Conservation (phyloP, 352 stramenopile species). For the Achlya hypogyna region DNA sequence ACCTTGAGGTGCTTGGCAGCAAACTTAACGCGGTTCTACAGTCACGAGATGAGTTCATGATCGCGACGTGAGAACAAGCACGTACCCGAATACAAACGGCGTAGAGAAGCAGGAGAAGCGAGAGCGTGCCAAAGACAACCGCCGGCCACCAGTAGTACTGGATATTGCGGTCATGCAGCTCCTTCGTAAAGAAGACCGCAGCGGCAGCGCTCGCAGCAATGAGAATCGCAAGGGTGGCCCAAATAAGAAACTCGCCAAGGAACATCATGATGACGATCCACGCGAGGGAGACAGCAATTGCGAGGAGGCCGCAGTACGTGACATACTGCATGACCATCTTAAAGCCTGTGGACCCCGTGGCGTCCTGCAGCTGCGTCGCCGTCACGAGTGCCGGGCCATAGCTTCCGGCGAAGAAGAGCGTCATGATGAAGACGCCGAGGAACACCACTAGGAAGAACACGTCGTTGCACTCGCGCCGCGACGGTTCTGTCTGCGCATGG, state of each 20-base stretch:
- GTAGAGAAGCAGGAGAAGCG: conserved; percentile 47
- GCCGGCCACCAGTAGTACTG: conserved; percentile 63
- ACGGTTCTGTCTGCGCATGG: background rate
- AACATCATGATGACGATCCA: conserved; percentile 71
- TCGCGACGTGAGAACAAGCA: background rate
- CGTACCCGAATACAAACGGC: conserved; percentile 31
- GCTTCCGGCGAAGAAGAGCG: conserved; percentile 35
- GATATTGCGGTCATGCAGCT: conserved; percentile 43
- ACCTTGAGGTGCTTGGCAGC: conserved; percentile 85
- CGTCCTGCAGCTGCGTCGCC: conserved; percentile 32
- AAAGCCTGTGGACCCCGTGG: conserved; percentile 36
- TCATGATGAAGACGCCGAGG: conserved; percentile 40
- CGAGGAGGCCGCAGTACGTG: conserved; percentile 36
- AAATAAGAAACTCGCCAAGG: conserved; percentile 39
- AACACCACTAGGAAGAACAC: conserved; percentile 67
- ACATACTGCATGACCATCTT: conserved; percentile 51
- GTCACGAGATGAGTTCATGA: background rate
- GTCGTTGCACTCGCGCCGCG: conserved; percentile 23
- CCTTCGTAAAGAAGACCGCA: conserved; percentile 57
- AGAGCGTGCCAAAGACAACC: conserved; percentile 40
- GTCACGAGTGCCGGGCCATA: conserved; percentile 60
- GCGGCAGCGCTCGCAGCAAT: conserved; percentile 30
- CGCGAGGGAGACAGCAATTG: conserved; percentile 52
- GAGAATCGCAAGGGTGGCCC: conserved; percentile 36
- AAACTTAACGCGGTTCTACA: conserved; percentile 83